Evolutionary conservation across 805 yeast species (phyloP), one percentile per base, ranked within the genome.

Genomic region (Ogataea paraovalis): DNA sequence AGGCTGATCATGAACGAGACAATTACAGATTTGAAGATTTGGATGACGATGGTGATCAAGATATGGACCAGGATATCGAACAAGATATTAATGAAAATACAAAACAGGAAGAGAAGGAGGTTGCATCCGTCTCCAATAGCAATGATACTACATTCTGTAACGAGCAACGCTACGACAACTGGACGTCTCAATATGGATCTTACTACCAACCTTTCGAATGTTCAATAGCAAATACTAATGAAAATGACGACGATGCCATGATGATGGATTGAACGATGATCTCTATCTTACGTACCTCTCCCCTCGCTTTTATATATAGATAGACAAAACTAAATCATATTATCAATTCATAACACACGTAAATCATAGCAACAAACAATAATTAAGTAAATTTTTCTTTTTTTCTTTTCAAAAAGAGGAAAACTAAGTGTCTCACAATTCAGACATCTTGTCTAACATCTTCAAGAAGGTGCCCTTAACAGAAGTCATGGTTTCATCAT

Each of bases 11-110:
- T 8, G 42, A 41, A 4, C 23, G 33, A 28, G 47, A 39, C 48
- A 38, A 33, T 33, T 43, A 40, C 42, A 53, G 53, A 32, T 50
- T 56, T 18, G 58, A 53, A 41, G 57, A 53, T 43, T 27, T 54
- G 9, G 53, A 51, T 42, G 54, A 46, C 3, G 52, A 53, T 39
- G 51, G 45, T 3, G 48, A 51, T 23, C 42, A 46, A 23, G 20
- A 43, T 19, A 42, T 48, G 16, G 41, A 37, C 32, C 47, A 44
- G 20, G 43, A 41, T 23, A 32, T 23, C 30, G 50, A 44, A 25
- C n/a, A 37, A 12, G 28, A 7, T 25, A 10, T 10, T 7, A 25
- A 6, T 6, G 28, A 7, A 7, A 25, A 25, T 25, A 7, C 28
- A 25, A 25, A 6, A 7, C 28, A 25, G 10, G 28, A 25, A 7